A percentile compares a stretch with the other conserved stretches of the same genome.
Evolutionary conservation across 306 rosid species (phyloP).

Genomic region (Fragaria ananassa): DNA sequence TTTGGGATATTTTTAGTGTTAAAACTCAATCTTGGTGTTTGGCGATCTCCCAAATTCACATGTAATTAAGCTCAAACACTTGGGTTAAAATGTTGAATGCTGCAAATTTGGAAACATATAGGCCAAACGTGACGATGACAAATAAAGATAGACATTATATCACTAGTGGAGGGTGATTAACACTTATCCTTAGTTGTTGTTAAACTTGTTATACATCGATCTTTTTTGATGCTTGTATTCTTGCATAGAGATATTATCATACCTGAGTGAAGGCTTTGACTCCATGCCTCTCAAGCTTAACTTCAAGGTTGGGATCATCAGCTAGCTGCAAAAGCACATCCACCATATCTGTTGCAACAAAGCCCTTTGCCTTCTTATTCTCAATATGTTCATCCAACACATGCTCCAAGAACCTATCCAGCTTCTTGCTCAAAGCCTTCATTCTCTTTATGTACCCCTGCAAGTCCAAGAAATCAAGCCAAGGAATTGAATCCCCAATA

Average conservation of each 20-base stretch:
- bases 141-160: too few relatives aligned
- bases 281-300: constrained; percentile 67
- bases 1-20: too few relatives aligned
- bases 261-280: constrained; percentile 81
- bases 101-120: too few relatives aligned
- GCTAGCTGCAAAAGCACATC: constrained; percentile 70
- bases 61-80: too few relatives aligned
- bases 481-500: constrained; percentile 79
- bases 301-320: constrained; percentile 59
- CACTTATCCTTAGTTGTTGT: too few relatives aligned
- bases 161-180: too few relatives aligned
- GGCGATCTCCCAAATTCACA: too few relatives aligned
- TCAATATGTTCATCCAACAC: constrained; percentile 75
- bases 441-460: constrained; percentile 86
- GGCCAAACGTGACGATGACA: too few relatives aligned
- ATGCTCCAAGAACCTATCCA: constrained; percentile 74
- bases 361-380: constrained; percentile 39
- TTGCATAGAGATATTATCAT: background rate
- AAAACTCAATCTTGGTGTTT: too few relatives aligned
- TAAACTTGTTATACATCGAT: too few relatives aligned
- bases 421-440: constrained; percentile 68
- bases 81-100: too few relatives aligned
- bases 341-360: constrained; percentile 68
- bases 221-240: too few relatives aligned
- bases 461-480: constrained; percentile 68